Conservation (phyloP, 495 filamentous ascomycete species). For the Talaromyces ruber region DNA sequence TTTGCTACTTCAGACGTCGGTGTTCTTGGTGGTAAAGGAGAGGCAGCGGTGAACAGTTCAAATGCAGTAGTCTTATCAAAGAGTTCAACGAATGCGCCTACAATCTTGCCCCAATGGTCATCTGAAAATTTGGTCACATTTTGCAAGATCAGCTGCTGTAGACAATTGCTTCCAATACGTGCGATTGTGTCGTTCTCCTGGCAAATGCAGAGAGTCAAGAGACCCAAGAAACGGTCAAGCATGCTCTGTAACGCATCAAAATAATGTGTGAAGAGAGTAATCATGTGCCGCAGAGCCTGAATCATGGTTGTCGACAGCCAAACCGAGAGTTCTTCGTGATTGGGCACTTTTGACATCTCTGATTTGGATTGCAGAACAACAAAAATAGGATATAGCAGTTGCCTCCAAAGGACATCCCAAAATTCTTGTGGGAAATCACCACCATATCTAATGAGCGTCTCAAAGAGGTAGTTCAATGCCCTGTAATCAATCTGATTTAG, state of each 20-base stretch:
- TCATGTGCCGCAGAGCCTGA: conserved; percentile 95
- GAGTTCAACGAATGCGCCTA: conserved; percentile 88
- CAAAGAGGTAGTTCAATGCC: conserved; percentile 92
- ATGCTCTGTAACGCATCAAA: conserved; percentile 94
- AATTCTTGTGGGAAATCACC: conserved; percentile 89
- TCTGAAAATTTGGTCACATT: conserved; percentile 85
- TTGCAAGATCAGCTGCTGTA: conserved; percentile 92
- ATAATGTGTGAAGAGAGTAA: conserved; percentile 96
- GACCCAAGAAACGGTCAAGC: conserved; percentile 88
- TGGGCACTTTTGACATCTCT: conserved; percentile 88
- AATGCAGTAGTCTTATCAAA: conserved; percentile 92
- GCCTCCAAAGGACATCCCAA: conserved; percentile 97
- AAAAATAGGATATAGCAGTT: conserved; percentile 95
- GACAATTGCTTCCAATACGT: conserved; percentile 92
- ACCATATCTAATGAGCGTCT: conserved; percentile 81
- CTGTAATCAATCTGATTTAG: conserved; percentile 30
- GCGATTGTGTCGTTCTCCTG: conserved; percentile 99
- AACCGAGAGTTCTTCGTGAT: conserved; percentile 94
- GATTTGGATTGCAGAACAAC: conserved; percentile 93
- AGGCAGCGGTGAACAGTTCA: conserved; percentile 83
- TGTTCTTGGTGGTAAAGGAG: conserved; percentile 37
- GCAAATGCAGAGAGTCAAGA: conserved; percentile 91
- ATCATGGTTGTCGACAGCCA: conserved; percentile 99
- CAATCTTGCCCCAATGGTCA: conserved; percentile 88
- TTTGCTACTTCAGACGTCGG: conserved; percentile 18